A percentile compares a stretch with the other conserved stretches of the same genome.
phyloP scores from a whole-genome alignment of 2,329 filamentous ascomycete genomes.

The Alternaria triticina region DNA sequence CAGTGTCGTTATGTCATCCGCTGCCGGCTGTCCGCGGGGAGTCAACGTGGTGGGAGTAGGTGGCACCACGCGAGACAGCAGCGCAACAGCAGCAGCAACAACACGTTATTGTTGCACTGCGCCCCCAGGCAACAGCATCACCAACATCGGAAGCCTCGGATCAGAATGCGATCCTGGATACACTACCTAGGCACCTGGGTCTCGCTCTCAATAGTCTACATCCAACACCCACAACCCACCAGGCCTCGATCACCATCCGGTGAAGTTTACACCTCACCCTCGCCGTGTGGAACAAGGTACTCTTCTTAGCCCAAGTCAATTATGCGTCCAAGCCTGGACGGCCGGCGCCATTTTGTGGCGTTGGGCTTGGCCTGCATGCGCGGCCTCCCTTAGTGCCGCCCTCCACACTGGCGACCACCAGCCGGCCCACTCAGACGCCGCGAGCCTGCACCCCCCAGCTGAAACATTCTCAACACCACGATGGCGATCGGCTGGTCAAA shows the following conservation, averaged over 20 bases:
- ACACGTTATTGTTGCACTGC: not conserved
- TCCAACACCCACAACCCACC: not conserved
- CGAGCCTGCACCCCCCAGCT: constrained; percentile 25
- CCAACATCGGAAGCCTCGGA: constrained; percentile 6
- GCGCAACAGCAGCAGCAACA: not conserved
- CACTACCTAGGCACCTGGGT: not conserved
- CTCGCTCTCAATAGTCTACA: not conserved
- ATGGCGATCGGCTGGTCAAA: constrained; percentile 13
- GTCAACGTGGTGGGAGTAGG: not conserved
- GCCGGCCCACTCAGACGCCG: constrained; percentile 18
- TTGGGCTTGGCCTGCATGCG: not conserved
- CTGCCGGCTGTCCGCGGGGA: constrained; percentile 7
- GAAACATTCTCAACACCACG: constrained; percentile 46
- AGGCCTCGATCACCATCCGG: constrained; percentile 3
- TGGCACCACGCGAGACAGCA: not conserved
- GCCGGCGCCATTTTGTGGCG: constrained; percentile 1
- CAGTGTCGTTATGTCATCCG: constrained; percentile 25
- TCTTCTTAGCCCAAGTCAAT: constrained; percentile 9
- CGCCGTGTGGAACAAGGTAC: constrained; percentile 18
- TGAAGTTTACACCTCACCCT: constrained; percentile 1
- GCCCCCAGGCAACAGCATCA: not conserved
- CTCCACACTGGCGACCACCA: constrained; percentile 7
- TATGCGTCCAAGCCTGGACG: constrained; percentile 10
- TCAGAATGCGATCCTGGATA: not conserved
- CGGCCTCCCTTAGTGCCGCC: constrained; percentile 1